Base-by-base conservation (phyloP, 2,329 filamentous ascomycete genomes). In the Ascochyta fabae region DNA sequence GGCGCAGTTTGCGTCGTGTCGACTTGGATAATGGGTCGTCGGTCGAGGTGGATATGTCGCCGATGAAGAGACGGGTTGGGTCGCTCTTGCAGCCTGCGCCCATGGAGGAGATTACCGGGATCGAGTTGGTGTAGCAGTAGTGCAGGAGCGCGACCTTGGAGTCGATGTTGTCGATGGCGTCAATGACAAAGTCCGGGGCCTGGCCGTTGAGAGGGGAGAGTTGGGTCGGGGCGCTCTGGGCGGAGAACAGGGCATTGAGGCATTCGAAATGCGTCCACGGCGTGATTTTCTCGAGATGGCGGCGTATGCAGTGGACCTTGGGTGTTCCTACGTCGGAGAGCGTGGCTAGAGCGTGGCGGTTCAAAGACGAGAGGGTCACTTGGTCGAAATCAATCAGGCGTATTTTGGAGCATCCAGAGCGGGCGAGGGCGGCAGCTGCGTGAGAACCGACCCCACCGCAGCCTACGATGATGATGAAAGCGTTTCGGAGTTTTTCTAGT, bases 151-250 rank as follows among this genome's bases (percentile, higher is more conserved):
- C 89, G 3, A 99, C 94, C 79, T 99, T 99, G 49, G 92, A 96
- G 47, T 96, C 91, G 60, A 99, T 98, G 72, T 99, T 98, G 76
- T 99, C 95, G 64, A 99, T 99, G 22, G 94, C 96, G 76, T 99
- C 95, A 33, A 99, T 86, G n/a, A 99, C 87, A 69, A 88, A 99
- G 67, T 94, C 89, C 1, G 93, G 92, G 66, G 83, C 83, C 70
- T 83, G 84, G 15, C 81, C 86, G 62, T 80, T 77, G 87, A 91
- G 92, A 0, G 85, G 80, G 0, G 79, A 85, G 38, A 99, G 79
- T 59, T 97, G 79, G 10, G 78, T 73, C 6, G 84, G 83, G 0
- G 92, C 92, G 9, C 81, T 86, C 15, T 80, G 75, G 42, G 83
- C 86, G 58, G 87, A 86, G 75, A 96, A 97, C 45, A 98, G 88